Evolutionary conservation across 1,139 yeast genomes (phyloP).

Genomic region (Yamadazyma atlantica): DNA sequence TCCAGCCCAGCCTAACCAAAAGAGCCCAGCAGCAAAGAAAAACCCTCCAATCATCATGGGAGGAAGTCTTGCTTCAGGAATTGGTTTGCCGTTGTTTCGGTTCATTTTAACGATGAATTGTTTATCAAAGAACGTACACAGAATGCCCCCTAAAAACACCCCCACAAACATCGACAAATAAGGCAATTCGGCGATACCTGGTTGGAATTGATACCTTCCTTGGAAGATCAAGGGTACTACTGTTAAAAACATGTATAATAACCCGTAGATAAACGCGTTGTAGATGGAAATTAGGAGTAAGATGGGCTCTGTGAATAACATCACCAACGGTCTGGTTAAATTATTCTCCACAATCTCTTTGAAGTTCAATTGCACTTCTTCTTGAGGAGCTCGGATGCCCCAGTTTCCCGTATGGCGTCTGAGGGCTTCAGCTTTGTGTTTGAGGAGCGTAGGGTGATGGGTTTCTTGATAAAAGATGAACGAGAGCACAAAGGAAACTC

Average conservation of each 20-base stretch:
- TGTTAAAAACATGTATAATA: slow-evolving; percentile 69
- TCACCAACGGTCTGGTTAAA: slow-evolving; percentile 61
- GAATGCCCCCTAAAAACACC: slow-evolving; percentile 53
- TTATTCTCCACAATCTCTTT: slow-evolving; percentile 67
- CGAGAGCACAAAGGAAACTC: slow-evolving; percentile 26
- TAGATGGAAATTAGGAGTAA: slow-evolving; percentile 64
- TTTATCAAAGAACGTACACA: slow-evolving; percentile 26
- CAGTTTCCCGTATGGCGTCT: slow-evolving; percentile 58
- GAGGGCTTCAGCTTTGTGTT: slow-evolving; percentile 57
- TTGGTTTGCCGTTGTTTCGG: slow-evolving; percentile 54
- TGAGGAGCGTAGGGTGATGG: slow-evolving; percentile 49
- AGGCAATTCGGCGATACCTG: slow-evolving; percentile 61
- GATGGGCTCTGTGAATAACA: slow-evolving; percentile 73
- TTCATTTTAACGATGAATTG: slow-evolving; percentile 21
- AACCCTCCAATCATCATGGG: slow-evolving; percentile 70
- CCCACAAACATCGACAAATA: slow-evolving; percentile 62
- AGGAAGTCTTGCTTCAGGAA: slow-evolving; percentile 76
- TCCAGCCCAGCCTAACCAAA: slow-evolving; percentile 87
- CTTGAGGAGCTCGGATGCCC: slow-evolving; percentile 85
- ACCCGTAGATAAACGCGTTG: slow-evolving; percentile 81
- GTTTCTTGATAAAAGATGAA: slow-evolving; percentile 43
- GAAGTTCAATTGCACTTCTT: slow-evolving; percentile 58
- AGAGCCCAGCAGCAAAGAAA: slow-evolving; percentile 68
- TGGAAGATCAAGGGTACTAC: slow-evolving; percentile 74
- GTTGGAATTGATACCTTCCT: slow-evolving; percentile 51